These are phyloP conservation scores for Salix brachista DNA, from an alignment of 345 rosid genomes.

Conservation along the genomic window DNA sequence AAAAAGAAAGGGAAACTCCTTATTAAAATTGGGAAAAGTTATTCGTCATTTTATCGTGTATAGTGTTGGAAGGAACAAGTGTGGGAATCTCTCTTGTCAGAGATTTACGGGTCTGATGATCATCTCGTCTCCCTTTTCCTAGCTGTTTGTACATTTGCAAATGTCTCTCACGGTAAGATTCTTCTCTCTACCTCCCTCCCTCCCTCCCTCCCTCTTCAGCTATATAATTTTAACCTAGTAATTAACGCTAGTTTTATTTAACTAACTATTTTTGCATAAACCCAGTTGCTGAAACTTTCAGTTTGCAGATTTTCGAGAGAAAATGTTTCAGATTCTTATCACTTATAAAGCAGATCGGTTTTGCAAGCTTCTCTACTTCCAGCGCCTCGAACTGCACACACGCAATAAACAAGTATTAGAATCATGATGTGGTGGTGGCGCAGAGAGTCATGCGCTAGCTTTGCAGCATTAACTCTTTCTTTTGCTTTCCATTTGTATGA, in stretches of 20 bases:
- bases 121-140: not conserved
- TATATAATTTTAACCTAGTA: not conserved
- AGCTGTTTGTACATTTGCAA: slow-evolving; percentile 1
- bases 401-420: slow-evolving; percentile 3
- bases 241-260: not conserved
- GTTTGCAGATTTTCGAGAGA: not conserved
- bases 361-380: slow-evolving; percentile 9
- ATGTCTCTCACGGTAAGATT: slow-evolving; percentile 27
- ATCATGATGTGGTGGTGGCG: slow-evolving; percentile 6
- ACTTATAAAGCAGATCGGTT: not conserved
- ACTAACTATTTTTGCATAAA: not conserved
- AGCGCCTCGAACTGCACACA: slow-evolving; percentile 31
- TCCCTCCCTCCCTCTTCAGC: too few species aligned
- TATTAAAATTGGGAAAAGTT: slow-evolving; percentile 23
- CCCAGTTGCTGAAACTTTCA: not conserved
- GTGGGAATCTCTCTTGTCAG: slow-evolving; percentile 42
- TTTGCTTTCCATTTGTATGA: not conserved
- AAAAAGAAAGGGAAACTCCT: not conserved
- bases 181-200: slow-evolving; percentile 9
- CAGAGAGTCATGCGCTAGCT: not conserved
- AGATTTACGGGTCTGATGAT: slow-evolving; percentile 4
- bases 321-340: too few species aligned
- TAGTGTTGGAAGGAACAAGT: slow-evolving; percentile 34
- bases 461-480: not conserved
- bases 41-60: slow-evolving; percentile 25